Base-by-base conservation (phyloP, 306 rosid species). In the Mimosa pudica region DNA sequence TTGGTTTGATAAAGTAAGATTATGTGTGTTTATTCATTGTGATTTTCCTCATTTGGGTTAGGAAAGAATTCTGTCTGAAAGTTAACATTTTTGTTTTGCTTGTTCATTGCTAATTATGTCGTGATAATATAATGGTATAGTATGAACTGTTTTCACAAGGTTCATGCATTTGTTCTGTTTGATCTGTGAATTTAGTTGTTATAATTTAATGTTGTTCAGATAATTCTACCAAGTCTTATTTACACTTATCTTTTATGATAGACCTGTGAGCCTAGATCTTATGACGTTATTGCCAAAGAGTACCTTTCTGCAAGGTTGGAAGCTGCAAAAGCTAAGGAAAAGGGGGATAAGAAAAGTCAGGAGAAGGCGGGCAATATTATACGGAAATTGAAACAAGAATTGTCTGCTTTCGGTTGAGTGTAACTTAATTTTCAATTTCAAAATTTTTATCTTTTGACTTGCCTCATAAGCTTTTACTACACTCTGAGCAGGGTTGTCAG, bases 381-480 rank as follows among this genome's bases (percentile, higher is more conserved):
- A 75, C 89, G 97, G 72, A 82, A 92, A 81, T 87, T 95, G 79
- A 95, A 92, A 81, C 90, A 92, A 73, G 98, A 95, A 88, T 71
- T 90, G 62, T 82, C 93, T 55, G 86, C 91, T 77, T 80, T 86
- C 85, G 98, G 98, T 93, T 80, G 65, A 63, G 51, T 77, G 66
- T 13, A 71, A 42, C 79, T 82, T 77, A 8, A 76, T 81, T 77
- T 72, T 79, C 52, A 18, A 18, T 75, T 84, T 63, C 74, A 71
- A 83, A 75, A 76, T 20, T 80, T 68, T 79, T 49, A 58, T 58
- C 54, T 52, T 75, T 66, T 48, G 36, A 46, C 45, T 72, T 62
- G 45, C 80, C 70, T 83, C 68, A 76, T 62, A 16, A 60, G 74
- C 71, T 80, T 68, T 70, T 86, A 16, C 65, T 57, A 70, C 55